Conservation (phyloP, 2,329 filamentous ascomycete species). For the Beauveria bassiana region DNA sequence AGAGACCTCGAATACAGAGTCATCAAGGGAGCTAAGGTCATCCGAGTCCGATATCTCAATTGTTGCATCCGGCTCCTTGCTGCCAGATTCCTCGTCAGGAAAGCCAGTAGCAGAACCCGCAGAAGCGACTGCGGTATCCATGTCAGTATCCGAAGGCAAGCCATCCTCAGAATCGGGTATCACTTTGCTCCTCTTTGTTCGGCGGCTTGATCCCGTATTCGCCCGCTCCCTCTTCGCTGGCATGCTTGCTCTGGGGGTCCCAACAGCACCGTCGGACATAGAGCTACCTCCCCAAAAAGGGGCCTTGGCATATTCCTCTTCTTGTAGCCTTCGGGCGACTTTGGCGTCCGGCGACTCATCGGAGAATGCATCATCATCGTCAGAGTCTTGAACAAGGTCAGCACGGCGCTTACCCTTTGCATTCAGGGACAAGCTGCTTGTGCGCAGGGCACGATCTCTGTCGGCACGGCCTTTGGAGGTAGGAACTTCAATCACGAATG, state of each 20-base stretch:
- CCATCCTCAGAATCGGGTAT: slow-evolving; percentile 24
- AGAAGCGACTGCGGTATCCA: slow-evolving; percentile 25
- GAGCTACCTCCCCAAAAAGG: slow-evolving; percentile 3
- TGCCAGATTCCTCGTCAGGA: slow-evolving; percentile 10
- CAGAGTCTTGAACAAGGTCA: slow-evolving; percentile 34
- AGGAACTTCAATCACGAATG: slow-evolving; percentile 23
- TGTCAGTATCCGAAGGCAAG: slow-evolving; percentile 19
- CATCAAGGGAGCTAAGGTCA: slow-evolving; percentile 14
- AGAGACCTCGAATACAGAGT: slow-evolving; percentile 13
- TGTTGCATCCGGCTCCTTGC: slow-evolving; percentile 12
- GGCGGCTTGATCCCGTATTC: slow-evolving; percentile 16
- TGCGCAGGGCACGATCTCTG: slow-evolving; percentile 23
- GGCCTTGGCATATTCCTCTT: slow-evolving; percentile 23
- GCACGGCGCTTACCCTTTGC: slow-evolving; percentile 34
- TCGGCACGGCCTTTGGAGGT: slow-evolving; percentile 19
- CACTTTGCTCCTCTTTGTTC: slow-evolving; percentile 23
- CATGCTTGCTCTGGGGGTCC: slow-evolving; percentile 8
- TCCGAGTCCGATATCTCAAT: slow-evolving; percentile 14
- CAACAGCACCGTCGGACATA: not conserved
- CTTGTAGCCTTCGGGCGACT: slow-evolving; percentile 27
- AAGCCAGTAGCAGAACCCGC: slow-evolving; percentile 16
- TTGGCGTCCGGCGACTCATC: slow-evolving; percentile 21
- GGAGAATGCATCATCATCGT: slow-evolving; percentile 26
- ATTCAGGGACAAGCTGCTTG: slow-evolving; percentile 41
- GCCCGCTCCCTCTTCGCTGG: slow-evolving; percentile 20